Conservation (phyloP, 139 green algal species). For the Deuterostichococcus epilithicus region DNA sequence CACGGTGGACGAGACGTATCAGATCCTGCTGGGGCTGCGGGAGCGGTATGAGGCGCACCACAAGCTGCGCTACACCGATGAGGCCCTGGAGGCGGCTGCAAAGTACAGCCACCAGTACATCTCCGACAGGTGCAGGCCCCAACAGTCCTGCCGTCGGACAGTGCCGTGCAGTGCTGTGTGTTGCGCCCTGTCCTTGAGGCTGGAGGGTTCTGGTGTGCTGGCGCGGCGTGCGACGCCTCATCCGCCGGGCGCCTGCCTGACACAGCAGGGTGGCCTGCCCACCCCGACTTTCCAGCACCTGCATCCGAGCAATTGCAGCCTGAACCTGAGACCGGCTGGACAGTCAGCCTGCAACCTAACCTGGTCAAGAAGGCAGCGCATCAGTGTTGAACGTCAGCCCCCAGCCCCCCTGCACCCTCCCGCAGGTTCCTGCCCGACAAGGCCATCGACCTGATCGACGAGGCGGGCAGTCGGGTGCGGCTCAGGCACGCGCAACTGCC, state of each 20-base stretch:
- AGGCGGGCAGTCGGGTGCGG: constrained; percentile 94
- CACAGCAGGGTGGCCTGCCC: no score
- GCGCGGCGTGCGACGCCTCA: no score
- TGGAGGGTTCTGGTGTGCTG: no score
- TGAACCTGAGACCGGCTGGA: no score
- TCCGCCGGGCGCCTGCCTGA: no score
- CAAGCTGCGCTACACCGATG: constrained; percentile 98
- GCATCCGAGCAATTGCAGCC: no score
- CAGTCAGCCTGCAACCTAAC: no score
- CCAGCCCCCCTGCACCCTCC: no score
- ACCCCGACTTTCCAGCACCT: no score
- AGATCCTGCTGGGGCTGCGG: constrained; percentile 84
- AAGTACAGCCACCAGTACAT: constrained; percentile 96
- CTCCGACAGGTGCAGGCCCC: constrained; percentile 62
- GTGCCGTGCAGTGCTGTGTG: neutral
- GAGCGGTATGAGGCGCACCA: constrained; percentile 98
- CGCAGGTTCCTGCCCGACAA: constrained; percentile 67
- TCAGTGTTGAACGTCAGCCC: no score
- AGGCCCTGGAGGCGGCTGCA: constrained; percentile 87
- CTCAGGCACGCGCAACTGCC: constrained; percentile 94
- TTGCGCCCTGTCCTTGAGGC: no score
- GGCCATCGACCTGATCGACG: constrained; percentile 99
- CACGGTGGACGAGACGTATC: constrained; percentile 93
- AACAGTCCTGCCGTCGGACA: constrained; percentile 33
- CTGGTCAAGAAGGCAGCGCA: no score